Conservation (phyloP, 441 rosid genomes). For the Populus hybrid region DNA sequence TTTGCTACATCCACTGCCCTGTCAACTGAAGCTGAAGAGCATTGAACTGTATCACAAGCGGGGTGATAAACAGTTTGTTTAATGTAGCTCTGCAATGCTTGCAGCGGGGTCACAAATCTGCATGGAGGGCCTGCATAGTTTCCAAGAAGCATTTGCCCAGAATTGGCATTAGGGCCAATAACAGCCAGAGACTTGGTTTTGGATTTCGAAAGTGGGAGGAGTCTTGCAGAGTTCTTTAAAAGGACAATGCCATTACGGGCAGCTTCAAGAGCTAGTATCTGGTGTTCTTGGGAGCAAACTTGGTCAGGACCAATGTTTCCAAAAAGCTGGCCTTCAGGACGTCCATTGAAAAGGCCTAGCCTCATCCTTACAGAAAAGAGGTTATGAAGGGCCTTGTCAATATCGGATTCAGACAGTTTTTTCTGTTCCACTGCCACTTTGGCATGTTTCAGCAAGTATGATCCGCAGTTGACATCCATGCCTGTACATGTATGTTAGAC, state of each 20-base stretch:
- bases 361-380: constrained; percentile 83
- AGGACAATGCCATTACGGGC: constrained; percentile 92
- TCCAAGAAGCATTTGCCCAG: constrained; percentile 66
- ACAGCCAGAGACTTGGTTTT: constrained; percentile 64
- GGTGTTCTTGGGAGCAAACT: constrained; percentile 71
- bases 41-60: constrained; percentile 64
- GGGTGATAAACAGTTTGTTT: constrained; percentile 42
- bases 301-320: constrained; percentile 67
- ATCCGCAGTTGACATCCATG: constrained; percentile 88
- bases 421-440: constrained; percentile 64
- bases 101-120: constrained; percentile 67
- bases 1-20: constrained; percentile 53
- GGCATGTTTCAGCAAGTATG: constrained; percentile 60
- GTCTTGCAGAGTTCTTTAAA: constrained; percentile 54
- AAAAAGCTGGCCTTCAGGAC: constrained; percentile 50
- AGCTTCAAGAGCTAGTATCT: constrained; percentile 82
- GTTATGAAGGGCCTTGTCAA: constrained; percentile 60
- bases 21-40: constrained; percentile 50
- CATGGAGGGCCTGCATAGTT: constrained; percentile 93
- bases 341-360: constrained; percentile 86
- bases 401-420: constrained; percentile 51
- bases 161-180: constrained; percentile 77
- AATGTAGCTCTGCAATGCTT: constrained; percentile 56
- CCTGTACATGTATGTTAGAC: constrained; percentile 37
- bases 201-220: constrained; percentile 57